Evolutionary conservation across 345 rosid genomes (phyloP), one percentile per base, ranked within the genome.

Genomic region (Populus alba): DNA sequence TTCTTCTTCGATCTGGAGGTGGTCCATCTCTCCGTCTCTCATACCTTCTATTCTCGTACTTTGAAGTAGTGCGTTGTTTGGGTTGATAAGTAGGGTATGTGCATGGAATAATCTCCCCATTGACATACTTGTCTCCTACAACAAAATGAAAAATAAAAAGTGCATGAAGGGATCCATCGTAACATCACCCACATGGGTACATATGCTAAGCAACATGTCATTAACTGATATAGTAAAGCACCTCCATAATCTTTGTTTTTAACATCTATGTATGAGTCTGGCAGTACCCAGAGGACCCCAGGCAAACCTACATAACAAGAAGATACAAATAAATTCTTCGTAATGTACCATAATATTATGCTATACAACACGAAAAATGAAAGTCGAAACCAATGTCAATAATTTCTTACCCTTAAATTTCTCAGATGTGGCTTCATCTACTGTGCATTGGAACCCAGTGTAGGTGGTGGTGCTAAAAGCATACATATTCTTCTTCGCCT

Each of bases 221-320:
- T 31, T 74, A 53, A 1, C 6, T 29, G 16, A 61, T 70, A 61
- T 66, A 72, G 68, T 31, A 5, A 67, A 25, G 59, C 61, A 95
- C 99, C 99, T 92, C 99, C 99, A 78, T 95, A 95, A 84, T 95
- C 99, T 80, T 95, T 95, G 88, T 95, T 95, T 81, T 95, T 95
- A 63, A 93, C 96, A 80, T 95, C 98, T 57, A 95, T 95, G 83
- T 92, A 95, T 11, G 98, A 95, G 83, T 95, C 99, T 0, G 99
- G 99, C 35, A 95, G 86, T 45, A 93, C 99, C 99, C 99, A 95
- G 6, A 93, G 94, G 72, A 95, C 99, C 27, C 99, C 99, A 74
- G 99, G 99, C 85, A 95, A 84, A 77, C 99, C 99, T 95, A 79
- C 82, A 86, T 61, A 70, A 73, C 38, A 75, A 2, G 22, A n/a